phyloP scores from a whole-genome alignment of 257 asterid genomes.

The Penstemon davidsonii region DNA sequence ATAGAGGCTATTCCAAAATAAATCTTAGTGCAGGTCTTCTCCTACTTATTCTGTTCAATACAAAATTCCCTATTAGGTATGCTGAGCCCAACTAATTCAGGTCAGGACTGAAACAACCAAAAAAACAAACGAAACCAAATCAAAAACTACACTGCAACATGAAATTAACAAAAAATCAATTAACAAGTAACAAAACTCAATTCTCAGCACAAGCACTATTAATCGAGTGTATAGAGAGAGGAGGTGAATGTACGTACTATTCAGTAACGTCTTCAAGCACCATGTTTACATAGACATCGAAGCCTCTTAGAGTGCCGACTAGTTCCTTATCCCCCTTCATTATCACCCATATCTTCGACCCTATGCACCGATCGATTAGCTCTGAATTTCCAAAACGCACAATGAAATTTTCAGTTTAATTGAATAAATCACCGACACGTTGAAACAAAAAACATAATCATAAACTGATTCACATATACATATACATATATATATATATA shows the following conservation, averaged over 20 bases:
- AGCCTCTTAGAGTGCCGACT: conserved; percentile 43
- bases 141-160: background rate
- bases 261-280: conserved; percentile 48
- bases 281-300: conserved; percentile 44
- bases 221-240: background rate
- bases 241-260: conserved; percentile 24
- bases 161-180: background rate
- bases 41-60: too few species aligned
- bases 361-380: conserved; percentile 46
- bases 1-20: too few species aligned
- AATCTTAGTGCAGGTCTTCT: too few species aligned
- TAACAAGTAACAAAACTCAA: background rate
- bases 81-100: too few species aligned
- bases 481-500: too few species aligned
- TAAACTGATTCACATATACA: background rate
- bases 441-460: too few species aligned
- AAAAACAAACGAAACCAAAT: background rate
- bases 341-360: conserved; percentile 48
- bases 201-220: background rate
- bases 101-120: background rate
- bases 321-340: conserved; percentile 47
- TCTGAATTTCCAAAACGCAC: conserved; percentile 21
- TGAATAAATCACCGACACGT: background rate
- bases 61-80: too few species aligned
- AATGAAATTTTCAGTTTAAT: background rate